Conservation (phyloP, 352 stramenopile species). For the Globisporangium abappressorium region DNA sequence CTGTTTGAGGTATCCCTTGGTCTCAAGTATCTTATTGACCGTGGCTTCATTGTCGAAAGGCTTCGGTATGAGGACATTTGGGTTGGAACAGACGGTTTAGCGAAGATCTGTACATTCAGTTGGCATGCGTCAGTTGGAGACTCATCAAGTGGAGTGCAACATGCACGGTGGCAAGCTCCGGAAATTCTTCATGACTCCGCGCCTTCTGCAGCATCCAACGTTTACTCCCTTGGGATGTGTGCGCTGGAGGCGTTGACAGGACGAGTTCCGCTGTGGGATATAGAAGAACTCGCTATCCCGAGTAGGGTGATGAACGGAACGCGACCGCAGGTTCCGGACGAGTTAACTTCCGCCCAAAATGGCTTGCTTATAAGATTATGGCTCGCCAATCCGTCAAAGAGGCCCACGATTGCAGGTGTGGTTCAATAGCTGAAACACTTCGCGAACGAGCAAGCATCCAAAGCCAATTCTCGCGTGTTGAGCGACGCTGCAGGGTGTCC, state of each 20-base stretch:
- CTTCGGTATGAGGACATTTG: constrained; percentile 1
- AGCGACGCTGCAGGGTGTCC: not conserved
- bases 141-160: not conserved
- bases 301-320: not conserved
- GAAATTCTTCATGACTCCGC: not conserved
- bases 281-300: not conserved
- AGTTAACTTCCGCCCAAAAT: not conserved
- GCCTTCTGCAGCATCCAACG: not conserved
- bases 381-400: not conserved
- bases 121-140: not conserved
- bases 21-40: constrained; percentile 6
- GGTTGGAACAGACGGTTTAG: not conserved
- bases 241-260: not conserved
- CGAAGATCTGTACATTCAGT: not conserved
- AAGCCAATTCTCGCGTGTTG: not conserved
- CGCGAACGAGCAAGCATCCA: not conserved
- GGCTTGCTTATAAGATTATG: not conserved
- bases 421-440: not conserved
- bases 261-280: not conserved
- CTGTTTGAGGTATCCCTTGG: constrained; percentile 2
- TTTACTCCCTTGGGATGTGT: not conserved
- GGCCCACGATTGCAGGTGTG: not conserved
- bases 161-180: not conserved
- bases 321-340: not conserved
- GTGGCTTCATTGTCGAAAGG: not conserved